Evolutionary conservation across 805 yeast genomes (phyloP).

Genomic region (Cyberlindnera sargentensis): DNA sequence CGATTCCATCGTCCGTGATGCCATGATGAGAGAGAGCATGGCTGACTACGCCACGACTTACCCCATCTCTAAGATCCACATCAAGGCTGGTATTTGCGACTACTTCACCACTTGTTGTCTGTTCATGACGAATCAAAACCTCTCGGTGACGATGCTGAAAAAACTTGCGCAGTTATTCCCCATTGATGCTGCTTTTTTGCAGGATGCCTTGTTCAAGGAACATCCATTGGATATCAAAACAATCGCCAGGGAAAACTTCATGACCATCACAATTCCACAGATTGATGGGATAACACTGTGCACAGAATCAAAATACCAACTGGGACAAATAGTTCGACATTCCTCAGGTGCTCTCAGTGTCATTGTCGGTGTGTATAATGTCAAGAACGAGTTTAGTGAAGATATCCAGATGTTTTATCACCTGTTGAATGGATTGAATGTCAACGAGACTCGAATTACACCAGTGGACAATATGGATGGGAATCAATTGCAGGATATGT

Average conservation of each 20-base stretch:
- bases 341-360: slow-evolving; percentile 5
- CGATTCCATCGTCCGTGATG: slow-evolving; percentile 5
- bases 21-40: slow-evolving; percentile 1
- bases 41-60: slow-evolving; percentile 5
- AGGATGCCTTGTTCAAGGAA: slow-evolving; percentile 3
- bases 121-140: not conserved
- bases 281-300: not conserved
- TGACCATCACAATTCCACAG: not conserved
- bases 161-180: slow-evolving; percentile 6
- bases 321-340: slow-evolving; percentile 11
- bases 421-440: slow-evolving; percentile 7
- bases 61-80: slow-evolving; percentile 9
- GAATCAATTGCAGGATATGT: slow-evolving; percentile 1
- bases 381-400: not conserved
- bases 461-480: not conserved
- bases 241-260: slow-evolving; percentile 2
- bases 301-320: not conserved
- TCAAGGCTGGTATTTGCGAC: slow-evolving; percentile 5
- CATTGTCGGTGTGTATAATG: slow-evolving; percentile 1
- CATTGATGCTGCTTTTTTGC: slow-evolving; percentile 8
- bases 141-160: not conserved
- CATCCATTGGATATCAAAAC: slow-evolving; percentile 2
- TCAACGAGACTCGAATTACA: slow-evolving; percentile 2
- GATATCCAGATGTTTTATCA: slow-evolving; percentile 4
- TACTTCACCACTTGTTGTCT: not conserved